These are phyloP conservation scores for Hypoxylon subgilvum DNA, from an alignment of 495 filamentous ascomycete species.

Conservation along the genomic window DNA sequence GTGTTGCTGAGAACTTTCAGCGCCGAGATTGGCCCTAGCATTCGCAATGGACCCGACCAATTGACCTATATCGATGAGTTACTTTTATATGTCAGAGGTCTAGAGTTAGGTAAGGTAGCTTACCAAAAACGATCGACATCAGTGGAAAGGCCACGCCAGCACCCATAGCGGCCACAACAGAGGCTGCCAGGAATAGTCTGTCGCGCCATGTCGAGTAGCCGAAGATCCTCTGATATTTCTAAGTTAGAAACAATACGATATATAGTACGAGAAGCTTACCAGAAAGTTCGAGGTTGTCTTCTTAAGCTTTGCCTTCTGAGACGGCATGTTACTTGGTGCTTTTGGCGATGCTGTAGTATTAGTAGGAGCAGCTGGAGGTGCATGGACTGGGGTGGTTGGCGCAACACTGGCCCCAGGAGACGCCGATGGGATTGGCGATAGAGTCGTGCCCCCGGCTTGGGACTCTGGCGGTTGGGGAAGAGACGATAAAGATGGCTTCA, in stretches of 20 bases:
- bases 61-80: constrained; percentile 41
- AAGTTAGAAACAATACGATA: constrained; percentile 9
- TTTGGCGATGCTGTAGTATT: constrained; percentile 2
- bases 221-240: constrained; percentile 52
- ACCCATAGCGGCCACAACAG: constrained; percentile 54
- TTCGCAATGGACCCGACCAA: constrained; percentile 46
- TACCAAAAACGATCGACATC: constrained; percentile 59
- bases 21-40: constrained; percentile 16
- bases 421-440: constrained; percentile 35
- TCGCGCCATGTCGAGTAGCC: constrained; percentile 56
- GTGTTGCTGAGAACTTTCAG: constrained; percentile 20
- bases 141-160: constrained; percentile 57
- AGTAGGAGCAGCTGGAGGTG: background rate
- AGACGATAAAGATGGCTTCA: constrained; percentile 33
- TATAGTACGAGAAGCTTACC: constrained; percentile 23
- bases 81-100: background rate
- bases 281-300: constrained; percentile 46
- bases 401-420: constrained; percentile 23
- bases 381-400: constrained; percentile 16
- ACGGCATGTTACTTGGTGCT: background rate
- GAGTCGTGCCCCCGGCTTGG: constrained; percentile 13
- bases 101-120: constrained; percentile 2
- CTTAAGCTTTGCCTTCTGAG: constrained; percentile 33
- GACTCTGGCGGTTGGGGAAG: constrained; percentile 29
- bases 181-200: constrained; percentile 46